Conservation (phyloP, 495 filamentous ascomycete species). For the Neurospora hispaniola region DNA sequence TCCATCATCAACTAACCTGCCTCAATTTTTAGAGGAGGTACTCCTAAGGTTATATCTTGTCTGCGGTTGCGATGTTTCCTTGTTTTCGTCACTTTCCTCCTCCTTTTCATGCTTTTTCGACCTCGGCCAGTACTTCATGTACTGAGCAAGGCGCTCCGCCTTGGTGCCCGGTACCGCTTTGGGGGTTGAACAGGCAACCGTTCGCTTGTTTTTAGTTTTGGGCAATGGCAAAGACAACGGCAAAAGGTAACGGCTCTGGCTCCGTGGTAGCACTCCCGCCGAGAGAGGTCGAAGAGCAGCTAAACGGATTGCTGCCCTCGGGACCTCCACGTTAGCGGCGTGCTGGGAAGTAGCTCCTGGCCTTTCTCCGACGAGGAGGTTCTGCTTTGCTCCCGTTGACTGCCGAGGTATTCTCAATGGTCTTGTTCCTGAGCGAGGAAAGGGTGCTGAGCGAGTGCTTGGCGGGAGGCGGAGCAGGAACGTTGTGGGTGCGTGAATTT, state of each 20-base stretch:
- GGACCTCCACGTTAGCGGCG: background rate
- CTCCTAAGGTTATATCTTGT: background rate
- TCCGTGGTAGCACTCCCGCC: background rate
- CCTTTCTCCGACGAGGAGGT: background rate
- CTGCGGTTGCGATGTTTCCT: background rate
- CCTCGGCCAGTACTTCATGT: background rate
- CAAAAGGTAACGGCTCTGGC: background rate
- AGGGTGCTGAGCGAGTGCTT: too few species aligned
- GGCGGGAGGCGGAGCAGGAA: too few species aligned
- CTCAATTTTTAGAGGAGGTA: background rate
- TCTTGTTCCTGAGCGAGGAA: too few species aligned
- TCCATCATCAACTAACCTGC: background rate
- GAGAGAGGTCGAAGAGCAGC: background rate
- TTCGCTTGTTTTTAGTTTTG: too few species aligned
- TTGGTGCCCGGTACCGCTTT: background rate
- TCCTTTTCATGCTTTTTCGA: background rate
- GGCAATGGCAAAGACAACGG: background rate
- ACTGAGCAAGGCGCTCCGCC: background rate
- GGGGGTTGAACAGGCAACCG: background rate
- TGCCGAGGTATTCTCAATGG: too few species aligned
- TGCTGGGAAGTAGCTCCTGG: background rate
- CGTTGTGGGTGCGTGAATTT: too few species aligned
- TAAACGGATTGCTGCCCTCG: background rate
- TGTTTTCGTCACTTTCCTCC: background rate
- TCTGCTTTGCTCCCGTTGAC: too few species aligned